Evolutionary conservation across 257 asterid species (phyloP).

Genomic region (Nicotiana knightiana): DNA sequence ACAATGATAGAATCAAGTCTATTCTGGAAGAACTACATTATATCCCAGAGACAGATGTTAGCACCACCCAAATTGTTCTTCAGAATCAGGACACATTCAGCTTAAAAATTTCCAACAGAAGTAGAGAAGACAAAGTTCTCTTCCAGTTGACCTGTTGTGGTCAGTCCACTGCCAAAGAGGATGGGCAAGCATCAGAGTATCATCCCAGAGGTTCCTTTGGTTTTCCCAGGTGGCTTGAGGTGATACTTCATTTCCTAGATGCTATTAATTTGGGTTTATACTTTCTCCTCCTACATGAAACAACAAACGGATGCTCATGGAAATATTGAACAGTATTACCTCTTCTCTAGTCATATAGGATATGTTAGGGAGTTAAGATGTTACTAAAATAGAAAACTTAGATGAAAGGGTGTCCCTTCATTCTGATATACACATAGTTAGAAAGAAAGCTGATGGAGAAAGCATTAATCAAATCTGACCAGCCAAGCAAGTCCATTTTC

Average conservation of each 20-base stretch:
- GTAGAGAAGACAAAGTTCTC: conserved; percentile 49
- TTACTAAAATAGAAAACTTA: background rate
- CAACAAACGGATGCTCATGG: too few species aligned
- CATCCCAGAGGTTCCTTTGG: conserved; percentile 72
- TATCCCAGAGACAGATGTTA: conserved; percentile 60
- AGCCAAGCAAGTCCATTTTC: background rate
- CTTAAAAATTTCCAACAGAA: conserved; percentile 61
- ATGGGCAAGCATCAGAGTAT: conserved; percentile 38
- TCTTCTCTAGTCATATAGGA: background rate
- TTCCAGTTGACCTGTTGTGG: conserved; percentile 69
- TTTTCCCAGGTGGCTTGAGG: conserved; percentile 97
- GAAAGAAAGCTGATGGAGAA: background rate
- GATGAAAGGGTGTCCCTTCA: conserved; percentile 2
- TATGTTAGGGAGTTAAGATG: background rate
- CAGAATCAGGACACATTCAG: conserved; percentile 62
- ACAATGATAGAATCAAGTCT: conserved; percentile 36
- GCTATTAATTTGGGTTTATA: background rate
- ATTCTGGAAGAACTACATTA: conserved; percentile 44
- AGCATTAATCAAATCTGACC: background rate
- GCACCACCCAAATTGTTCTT: conserved; percentile 45
- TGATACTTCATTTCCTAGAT: conserved; percentile 18
- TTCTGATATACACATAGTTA: background rate
- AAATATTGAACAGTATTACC: background rate
- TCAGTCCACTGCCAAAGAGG: conserved; percentile 55
- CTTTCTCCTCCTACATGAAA: background rate